Conservation (phyloP, 345 rosid species). For the Eucalyptus marginata region DNA sequence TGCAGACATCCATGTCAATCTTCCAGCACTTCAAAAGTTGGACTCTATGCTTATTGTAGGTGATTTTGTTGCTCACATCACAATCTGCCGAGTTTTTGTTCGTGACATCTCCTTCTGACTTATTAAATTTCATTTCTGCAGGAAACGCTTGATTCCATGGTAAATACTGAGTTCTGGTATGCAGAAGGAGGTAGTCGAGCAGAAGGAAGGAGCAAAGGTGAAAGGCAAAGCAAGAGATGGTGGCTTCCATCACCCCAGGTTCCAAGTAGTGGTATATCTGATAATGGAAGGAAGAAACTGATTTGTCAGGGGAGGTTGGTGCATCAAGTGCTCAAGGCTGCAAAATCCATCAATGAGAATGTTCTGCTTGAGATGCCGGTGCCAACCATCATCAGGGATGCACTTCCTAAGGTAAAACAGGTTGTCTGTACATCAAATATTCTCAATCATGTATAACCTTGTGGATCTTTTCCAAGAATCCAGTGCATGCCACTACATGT, state of each 20-base stretch:
- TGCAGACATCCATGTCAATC: constrained; percentile 86
- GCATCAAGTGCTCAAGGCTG: constrained; percentile 90
- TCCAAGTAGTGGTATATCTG: constrained; percentile 72
- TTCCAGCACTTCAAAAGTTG: constrained; percentile 89
- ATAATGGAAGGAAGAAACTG: constrained; percentile 51
- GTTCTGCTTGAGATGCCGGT: constrained; percentile 86
- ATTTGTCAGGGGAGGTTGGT: constrained; percentile 45
- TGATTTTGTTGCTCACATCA: constrained; percentile 6
- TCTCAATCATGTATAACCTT: not conserved
- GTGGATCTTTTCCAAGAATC: not conserved
- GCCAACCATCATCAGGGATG: constrained; percentile 56
- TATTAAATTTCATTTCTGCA: constrained; percentile 9
- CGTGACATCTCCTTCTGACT: not conserved
- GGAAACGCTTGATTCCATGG: constrained; percentile 88
- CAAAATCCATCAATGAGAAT: constrained; percentile 72
- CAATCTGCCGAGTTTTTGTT: not conserved
- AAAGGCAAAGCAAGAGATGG: constrained; percentile 80
- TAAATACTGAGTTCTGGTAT: constrained; percentile 83
- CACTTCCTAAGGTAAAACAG: constrained; percentile 63
- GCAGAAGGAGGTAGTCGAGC: constrained; percentile 70
- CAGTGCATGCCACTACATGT: not conserved
- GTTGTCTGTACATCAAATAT: not conserved
- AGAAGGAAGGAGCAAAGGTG: constrained; percentile 60
- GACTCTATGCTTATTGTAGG: constrained; percentile 92
- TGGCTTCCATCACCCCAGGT: constrained; percentile 97